Evolutionary conservation across 495 filamentous ascomycete species (phyloP), one percentile per base, ranked within the genome.

Genomic region (Aspergillus kassunensis): DNA sequence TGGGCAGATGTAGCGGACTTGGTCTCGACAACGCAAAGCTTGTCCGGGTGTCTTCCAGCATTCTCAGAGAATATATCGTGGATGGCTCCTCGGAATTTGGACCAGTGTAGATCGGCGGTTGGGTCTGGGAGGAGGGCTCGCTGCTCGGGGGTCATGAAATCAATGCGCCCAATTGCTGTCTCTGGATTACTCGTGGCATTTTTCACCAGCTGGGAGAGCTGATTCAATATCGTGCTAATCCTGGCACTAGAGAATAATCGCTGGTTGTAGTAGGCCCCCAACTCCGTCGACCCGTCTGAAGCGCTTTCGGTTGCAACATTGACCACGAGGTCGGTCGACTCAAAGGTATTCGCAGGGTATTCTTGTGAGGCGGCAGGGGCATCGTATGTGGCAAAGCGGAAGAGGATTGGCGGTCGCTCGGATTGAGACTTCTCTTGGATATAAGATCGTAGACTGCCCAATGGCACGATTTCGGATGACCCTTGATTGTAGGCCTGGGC

Each of bases 1-100:
- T 77, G 63, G 4, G 86, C 75, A 1, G 79, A 73, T 1, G 64
- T 78, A 19, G 70, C 76, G 5, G 82, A 83, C 35, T 79, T 80
- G 1, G 93, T 97, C 61, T 97, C 92, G 2, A 90, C 74, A 9
- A 97, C 89, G 58, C 91, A 96, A 20, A 83, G 73, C 57, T 84
- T 77, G 13, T 90, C 85, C 2, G 91, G 91, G 61, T 92, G 83
- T 36, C 72, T 81, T 52, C 80, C 69, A 1, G 88, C 89, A 57
- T 90, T 90, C n/a, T 67, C 70, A 10, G 75, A 69, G 57, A 93
- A 91, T 16, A 87, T 84, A 33, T 89, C 83, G 49, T 95, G 88
- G 45, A 96, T 96, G 12, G 90, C 74, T 15, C 89, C 91, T 47
- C 79, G 74, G 64, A 85, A 96, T 55, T 80, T 81, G 34, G 84